Evolutionary conservation across 2,329 filamentous ascomycete genomes (phyloP).

Genomic region (Didymella glomerata): DNA sequence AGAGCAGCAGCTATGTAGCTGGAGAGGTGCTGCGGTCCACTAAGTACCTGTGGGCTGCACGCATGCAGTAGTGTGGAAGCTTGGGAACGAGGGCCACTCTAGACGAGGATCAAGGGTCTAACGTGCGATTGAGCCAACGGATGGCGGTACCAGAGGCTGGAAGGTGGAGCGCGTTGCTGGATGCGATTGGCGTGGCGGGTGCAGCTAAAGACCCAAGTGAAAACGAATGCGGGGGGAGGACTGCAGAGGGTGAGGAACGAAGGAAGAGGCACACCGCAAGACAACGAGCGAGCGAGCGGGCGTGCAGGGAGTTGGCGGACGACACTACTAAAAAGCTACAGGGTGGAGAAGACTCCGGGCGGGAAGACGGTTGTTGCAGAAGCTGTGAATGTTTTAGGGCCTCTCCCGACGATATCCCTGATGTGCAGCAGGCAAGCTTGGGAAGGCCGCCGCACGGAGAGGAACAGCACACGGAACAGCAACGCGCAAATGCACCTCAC

Average conservation of each 20-base stretch:
- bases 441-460: constrained; percentile 11
- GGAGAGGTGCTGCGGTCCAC: constrained; percentile 19
- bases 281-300: constrained; percentile 7
- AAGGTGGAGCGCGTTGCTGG: constrained; percentile 18
- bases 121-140: constrained; percentile 13
- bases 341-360: constrained; percentile 12
- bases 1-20: constrained; percentile 12
- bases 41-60: constrained; percentile 13
- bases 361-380: constrained; percentile 8
- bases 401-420: constrained; percentile 16
- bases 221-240: constrained; percentile 17
- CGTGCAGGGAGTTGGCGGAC: constrained; percentile 4
- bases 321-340: constrained; percentile 5
- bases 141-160: constrained; percentile 22
- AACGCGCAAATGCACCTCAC: constrained; percentile 5
- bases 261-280: constrained; percentile 18
- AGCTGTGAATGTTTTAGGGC: constrained; percentile 10
- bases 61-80: constrained; percentile 20
- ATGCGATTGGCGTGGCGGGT: constrained; percentile 13
- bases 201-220: constrained; percentile 8
- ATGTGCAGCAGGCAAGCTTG: constrained; percentile 15
- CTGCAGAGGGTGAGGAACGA: constrained; percentile 5
- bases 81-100: constrained; percentile 9
- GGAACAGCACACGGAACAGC: background rate
- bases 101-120: constrained; percentile 13